phyloP scores from a whole-genome alignment of 148 eudicot genomes.

The Suaeda aralocaspica region DNA sequence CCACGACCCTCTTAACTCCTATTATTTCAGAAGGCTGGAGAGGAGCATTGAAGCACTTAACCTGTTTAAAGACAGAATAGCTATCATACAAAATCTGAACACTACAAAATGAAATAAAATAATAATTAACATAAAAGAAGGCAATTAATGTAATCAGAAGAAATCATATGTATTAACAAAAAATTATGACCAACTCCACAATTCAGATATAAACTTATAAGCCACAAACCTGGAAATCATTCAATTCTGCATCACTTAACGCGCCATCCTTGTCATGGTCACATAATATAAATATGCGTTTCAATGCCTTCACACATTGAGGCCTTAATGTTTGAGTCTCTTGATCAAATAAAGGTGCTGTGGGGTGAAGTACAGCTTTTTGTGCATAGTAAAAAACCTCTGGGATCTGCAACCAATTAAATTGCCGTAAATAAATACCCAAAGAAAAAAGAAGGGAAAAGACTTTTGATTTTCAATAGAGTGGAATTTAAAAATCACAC shows the following conservation, averaged over 20 bases:
- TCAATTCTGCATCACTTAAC: constrained; percentile 84
- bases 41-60: constrained; percentile 94
- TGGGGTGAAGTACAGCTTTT: constrained; percentile 92
- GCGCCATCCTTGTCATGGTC: constrained; percentile 91
- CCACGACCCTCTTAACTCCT: constrained; percentile 93
- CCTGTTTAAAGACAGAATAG: constrained; percentile 42
- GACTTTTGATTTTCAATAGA: too few relatives aligned
- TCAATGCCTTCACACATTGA: constrained; percentile 83
- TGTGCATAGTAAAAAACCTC: constrained; percentile 97
- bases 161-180: neutral
- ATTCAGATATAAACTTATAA: too few relatives aligned
- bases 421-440: neutral
- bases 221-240: constrained; percentile 76
- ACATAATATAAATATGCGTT: constrained; percentile 85
- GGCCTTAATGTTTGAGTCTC: constrained; percentile 83
- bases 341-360: constrained; percentile 85
- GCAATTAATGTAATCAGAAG: neutral
- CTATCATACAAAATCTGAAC: neutral
- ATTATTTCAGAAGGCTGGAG: constrained; percentile 87
- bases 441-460: too few relatives aligned
- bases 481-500: too few relatives aligned
- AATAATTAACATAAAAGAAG: neutral
- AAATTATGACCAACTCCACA: neutral
- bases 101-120: too few relatives aligned
- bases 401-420: constrained; percentile 49